phyloP scores from a whole-genome alignment of 768 basidiomycete species.

The Leucocoprinus sp. region DNA sequence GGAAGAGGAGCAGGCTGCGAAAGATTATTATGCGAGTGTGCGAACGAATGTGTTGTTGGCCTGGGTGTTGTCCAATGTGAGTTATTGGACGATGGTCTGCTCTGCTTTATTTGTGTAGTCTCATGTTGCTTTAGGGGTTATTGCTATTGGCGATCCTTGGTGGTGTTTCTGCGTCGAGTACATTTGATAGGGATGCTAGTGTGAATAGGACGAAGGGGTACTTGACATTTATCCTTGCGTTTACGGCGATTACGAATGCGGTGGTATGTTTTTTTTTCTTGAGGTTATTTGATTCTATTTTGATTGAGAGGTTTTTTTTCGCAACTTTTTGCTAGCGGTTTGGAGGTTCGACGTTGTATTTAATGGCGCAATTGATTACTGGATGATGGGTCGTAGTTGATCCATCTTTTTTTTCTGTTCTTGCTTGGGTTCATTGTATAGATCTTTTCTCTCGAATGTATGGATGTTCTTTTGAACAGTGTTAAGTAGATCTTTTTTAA shows the following conservation, averaged over 20 bases:
- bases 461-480: not conserved
- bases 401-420: not conserved
- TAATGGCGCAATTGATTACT: conserved; percentile 24
- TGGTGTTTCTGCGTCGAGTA: conserved; percentile 44
- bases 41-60: conserved; percentile 73
- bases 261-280: conserved; percentile 30
- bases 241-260: conserved; percentile 71
- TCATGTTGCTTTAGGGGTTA: conserved; percentile 42
- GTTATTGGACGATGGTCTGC: conserved; percentile 5
- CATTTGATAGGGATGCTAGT: conserved; percentile 44
- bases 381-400: conserved; percentile 15
- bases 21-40: conserved; percentile 84
- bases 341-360: conserved; percentile 25
- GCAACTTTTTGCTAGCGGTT: conserved; percentile 22
- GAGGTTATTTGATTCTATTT: not conserved
- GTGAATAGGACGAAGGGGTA: conserved; percentile 63
- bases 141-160: conserved; percentile 63
- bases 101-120: not conserved
- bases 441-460: not conserved
- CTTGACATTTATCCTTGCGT: conserved; percentile 71
- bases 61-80: conserved; percentile 82
- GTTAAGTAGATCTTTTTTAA: not conserved
- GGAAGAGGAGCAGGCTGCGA: conserved; percentile 67
- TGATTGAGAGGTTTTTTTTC: not conserved
- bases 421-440: not conserved